phyloP scores from a whole-genome alignment of 2,329 filamentous ascomycete species.

The Raffaelea deltoideospora region DNA sequence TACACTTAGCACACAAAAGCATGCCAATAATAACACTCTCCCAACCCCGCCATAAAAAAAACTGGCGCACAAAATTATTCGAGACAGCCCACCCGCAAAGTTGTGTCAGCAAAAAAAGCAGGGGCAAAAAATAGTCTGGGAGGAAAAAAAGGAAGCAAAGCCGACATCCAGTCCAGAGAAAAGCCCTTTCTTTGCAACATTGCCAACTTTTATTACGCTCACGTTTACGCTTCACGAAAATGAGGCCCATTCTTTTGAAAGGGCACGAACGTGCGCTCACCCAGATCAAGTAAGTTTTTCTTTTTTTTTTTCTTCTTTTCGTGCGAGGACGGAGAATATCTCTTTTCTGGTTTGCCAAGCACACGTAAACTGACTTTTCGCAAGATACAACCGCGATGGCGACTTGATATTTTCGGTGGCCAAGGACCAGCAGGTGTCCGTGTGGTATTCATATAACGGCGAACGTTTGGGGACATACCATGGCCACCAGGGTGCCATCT shows the following conservation, averaged over 20 bases:
- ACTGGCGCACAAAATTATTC: no score
- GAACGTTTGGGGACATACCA: slow-evolving; percentile 94
- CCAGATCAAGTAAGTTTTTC: slow-evolving; percentile 43
- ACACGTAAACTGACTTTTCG: slow-evolving; percentile 43
- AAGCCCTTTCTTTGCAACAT: not conserved
- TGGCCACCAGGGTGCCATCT: slow-evolving; percentile 94
- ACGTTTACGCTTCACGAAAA: slow-evolving; percentile 48
- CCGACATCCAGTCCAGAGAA: no score
- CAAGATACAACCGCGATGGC: slow-evolving; percentile 80
- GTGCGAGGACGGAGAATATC: no score
- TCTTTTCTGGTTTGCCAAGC: no score
- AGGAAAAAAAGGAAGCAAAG: no score
- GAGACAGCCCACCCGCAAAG: no score
- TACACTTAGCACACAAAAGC: no score
- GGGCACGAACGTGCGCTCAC: slow-evolving; percentile 95
- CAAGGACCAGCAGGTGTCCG: slow-evolving; percentile 55
- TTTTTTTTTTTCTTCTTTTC: not conserved
- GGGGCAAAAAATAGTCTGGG: no score
- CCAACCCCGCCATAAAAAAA: no score
- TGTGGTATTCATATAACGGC: slow-evolving; percentile 94
- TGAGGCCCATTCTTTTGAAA: slow-evolving; percentile 92
- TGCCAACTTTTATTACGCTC: not conserved
- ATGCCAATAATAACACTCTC: no score
- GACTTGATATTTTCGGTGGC: slow-evolving; percentile 36
- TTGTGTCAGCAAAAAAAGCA: no score